Percentiles rank a stretch among this genome's conserved stretches.
Evolutionary conservation across 495 filamentous ascomycete genomes (phyloP).

Genomic region (Penicilliopsis zonata): DNA sequence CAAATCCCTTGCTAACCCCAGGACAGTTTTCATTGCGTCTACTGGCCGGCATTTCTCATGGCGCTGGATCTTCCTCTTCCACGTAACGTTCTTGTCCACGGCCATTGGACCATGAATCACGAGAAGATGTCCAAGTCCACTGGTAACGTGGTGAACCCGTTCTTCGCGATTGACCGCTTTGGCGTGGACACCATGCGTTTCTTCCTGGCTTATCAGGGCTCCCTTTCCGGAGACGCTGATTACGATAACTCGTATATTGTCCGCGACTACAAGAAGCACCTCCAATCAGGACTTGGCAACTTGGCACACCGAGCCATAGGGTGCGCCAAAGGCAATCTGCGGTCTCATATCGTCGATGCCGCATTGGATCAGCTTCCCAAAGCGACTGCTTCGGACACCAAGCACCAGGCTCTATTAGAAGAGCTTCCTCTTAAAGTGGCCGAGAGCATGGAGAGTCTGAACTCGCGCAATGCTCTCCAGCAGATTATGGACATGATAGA

Average conservation of each 20-base stretch:
- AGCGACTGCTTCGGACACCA: conserved; percentile 14
- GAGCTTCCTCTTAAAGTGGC: conserved; percentile 28
- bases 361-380: conserved; percentile 17
- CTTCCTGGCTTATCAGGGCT: conserved; percentile 70
- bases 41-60: conserved; percentile 95
- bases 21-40: conserved; percentile 76
- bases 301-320: conserved; percentile 56
- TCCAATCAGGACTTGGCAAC: conserved; percentile 70
- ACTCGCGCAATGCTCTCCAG: conserved; percentile 53
- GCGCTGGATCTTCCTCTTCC: conserved; percentile 78
- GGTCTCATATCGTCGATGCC: conserved; percentile 36
- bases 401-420: conserved; percentile 22
- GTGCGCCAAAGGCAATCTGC: conserved; percentile 54
- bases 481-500: conserved; percentile 52
- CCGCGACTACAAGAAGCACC: conserved; percentile 61
- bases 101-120: conserved; percentile 84
- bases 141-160: conserved; percentile 91
- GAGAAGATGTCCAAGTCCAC: conserved; percentile 93
- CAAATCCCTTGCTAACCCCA: conserved; percentile 7
- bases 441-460: conserved; percentile 48
- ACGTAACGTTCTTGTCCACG: conserved; percentile 72
- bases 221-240: conserved; percentile 61
- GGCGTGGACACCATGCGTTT: conserved; percentile 80
- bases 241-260: conserved; percentile 73
- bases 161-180: conserved; percentile 82